Conservation (phyloP, 2,329 filamentous ascomycete genomes). For the Penicillium sp. region DNA sequence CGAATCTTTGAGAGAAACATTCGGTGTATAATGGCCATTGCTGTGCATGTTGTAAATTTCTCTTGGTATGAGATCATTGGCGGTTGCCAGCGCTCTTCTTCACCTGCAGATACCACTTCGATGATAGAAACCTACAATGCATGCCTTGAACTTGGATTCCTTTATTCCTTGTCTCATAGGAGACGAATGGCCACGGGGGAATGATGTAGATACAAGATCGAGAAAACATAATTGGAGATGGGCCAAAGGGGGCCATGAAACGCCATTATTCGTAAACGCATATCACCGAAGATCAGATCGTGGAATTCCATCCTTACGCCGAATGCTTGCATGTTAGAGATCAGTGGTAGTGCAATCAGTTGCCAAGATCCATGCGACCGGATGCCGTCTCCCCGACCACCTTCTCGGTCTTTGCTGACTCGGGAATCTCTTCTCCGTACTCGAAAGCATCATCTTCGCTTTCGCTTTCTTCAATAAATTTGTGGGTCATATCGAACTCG, state of each 20-base stretch:
- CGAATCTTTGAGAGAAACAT: background rate
- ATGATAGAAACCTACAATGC: background rate
- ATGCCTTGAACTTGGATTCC: constrained; percentile 1
- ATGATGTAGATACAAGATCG: constrained; percentile 25
- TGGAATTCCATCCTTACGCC: constrained; percentile 30
- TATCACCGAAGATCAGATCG: constrained; percentile 20
- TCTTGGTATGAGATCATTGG: no score
- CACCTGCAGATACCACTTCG: no score
- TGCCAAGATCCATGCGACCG: constrained; percentile 39
- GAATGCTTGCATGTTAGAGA: constrained; percentile 19
- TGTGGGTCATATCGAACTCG: constrained; percentile 66
- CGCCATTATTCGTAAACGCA: constrained; percentile 30
- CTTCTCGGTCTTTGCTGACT: constrained; percentile 28
- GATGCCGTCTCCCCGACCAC: constrained; percentile 32
- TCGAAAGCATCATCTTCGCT: constrained; percentile 56
- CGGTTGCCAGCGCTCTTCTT: no score
- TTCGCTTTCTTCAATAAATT: constrained; percentile 69
- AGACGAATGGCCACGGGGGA: constrained; percentile 2
- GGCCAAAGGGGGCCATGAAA: constrained; percentile 22
- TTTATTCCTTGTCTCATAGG: constrained; percentile 11
- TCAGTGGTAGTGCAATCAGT: constrained; percentile 21
- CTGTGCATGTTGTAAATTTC: background rate
- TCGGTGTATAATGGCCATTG: background rate
- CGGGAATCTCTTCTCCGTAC: constrained; percentile 38
- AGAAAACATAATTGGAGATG: constrained; percentile 14